Evolutionary conservation across 2,329 filamentous ascomycete genomes (phyloP).

Genomic region (Curvularia eragrostidis): DNA sequence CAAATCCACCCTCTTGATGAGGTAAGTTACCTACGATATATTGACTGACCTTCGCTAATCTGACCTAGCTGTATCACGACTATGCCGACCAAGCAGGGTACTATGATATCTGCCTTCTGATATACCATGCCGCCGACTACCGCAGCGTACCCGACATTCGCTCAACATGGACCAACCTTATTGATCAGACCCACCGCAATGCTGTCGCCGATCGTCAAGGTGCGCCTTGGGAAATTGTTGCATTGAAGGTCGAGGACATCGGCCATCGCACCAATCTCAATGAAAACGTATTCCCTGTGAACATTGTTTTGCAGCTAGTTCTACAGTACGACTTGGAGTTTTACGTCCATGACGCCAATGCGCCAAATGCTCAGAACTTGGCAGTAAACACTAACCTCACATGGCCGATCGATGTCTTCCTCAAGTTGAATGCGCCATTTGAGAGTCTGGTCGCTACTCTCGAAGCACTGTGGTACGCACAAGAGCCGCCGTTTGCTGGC

Average conservation of each 20-base stretch:
- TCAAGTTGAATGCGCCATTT: slow-evolving; percentile 66
- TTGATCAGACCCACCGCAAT: slow-evolving; percentile 68
- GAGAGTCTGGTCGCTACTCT: slow-evolving; percentile 68
- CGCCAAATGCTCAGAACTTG: slow-evolving; percentile 21
- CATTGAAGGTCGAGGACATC: slow-evolving; percentile 64
- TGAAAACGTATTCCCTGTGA: slow-evolving; percentile 63
- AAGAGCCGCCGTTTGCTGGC: slow-evolving; percentile 69
- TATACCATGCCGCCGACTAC: slow-evolving; percentile 91
- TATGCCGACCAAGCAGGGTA: slow-evolving; percentile 92
- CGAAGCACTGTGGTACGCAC: slow-evolving; percentile 71
- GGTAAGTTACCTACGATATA: slow-evolving; percentile 60
- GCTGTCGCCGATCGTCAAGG: slow-evolving; percentile 56
- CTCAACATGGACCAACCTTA: slow-evolving; percentile 82
- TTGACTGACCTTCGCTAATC: slow-evolving; percentile 22
- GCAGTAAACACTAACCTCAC: slow-evolving; percentile 46
- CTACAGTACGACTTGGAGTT: slow-evolving; percentile 57
- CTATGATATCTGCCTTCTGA: slow-evolving; percentile 90
- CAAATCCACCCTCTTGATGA: slow-evolving; percentile 76
- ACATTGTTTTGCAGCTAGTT: slow-evolving; percentile 45
- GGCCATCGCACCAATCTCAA: slow-evolving; percentile 63
- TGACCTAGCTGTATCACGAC: slow-evolving; percentile 79
- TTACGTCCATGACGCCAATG: slow-evolving; percentile 51
- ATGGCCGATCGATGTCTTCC: slow-evolving; percentile 71
- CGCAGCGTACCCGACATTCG: slow-evolving; percentile 84
- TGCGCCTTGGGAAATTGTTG: slow-evolving; percentile 73